phyloP scores from a whole-genome alignment of 1,284 basidiomycete species.

The Cutaneotrichosporon dermatis region DNA sequence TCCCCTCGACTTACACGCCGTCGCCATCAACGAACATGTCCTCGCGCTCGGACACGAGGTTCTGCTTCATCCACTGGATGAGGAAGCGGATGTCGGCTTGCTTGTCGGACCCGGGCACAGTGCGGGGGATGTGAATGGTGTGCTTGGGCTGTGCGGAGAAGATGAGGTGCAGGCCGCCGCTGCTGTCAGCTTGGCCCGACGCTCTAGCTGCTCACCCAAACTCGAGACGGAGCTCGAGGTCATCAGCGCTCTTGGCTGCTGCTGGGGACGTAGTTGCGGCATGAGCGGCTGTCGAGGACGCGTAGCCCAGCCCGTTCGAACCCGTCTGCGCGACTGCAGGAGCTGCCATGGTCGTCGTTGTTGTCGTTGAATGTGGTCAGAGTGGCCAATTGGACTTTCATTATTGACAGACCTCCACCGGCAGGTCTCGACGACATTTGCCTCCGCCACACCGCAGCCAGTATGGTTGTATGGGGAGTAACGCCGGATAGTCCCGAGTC shows the following conservation, averaged over 20 bases:
- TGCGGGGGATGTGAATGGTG: constrained; percentile 58
- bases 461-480: background rate
- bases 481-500: constrained; percentile 1
- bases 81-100: constrained; percentile 69
- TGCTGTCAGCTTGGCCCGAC: constrained; percentile 27
- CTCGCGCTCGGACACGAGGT: constrained; percentile 74
- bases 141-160: constrained; percentile 65
- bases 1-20: constrained; percentile 66
- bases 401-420: constrained; percentile 7
- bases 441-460: background rate
- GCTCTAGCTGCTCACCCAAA: constrained; percentile 12
- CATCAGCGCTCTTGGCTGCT: constrained; percentile 5
- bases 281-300: constrained; percentile 5
- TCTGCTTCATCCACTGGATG: constrained; percentile 71
- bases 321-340: constrained; percentile 11
- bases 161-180: constrained; percentile 81
- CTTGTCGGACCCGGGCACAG: constrained; percentile 42
- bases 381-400: no score
- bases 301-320: constrained; percentile 29
- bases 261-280: background rate
- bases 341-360: background rate
- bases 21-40: constrained; percentile 86
- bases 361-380: background rate
- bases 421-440: background rate
- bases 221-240: constrained; percentile 20